These are phyloP conservation scores for Porogramme epimiltina DNA, from an alignment of 1,284 basidiomycete genomes.

Conservation along the genomic window DNA sequence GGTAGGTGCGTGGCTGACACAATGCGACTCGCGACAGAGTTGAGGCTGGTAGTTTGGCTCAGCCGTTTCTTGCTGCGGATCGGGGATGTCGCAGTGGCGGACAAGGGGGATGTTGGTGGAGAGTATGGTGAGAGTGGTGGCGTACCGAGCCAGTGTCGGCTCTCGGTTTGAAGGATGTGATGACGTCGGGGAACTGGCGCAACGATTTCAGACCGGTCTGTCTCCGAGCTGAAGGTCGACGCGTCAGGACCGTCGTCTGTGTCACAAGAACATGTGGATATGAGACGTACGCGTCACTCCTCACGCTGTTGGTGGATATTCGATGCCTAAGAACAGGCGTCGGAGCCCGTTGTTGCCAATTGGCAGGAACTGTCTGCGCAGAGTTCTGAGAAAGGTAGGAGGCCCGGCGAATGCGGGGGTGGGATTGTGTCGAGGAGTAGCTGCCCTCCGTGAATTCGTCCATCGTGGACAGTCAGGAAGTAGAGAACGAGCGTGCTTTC, in stretches of 20 bases:
- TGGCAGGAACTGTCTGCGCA: conserved; percentile 16
- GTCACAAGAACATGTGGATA: too few relatives aligned
- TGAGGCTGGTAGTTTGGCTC: conserved; percentile 35
- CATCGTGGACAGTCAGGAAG: conserved; percentile 14
- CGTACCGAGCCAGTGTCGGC: conserved; percentile 33
- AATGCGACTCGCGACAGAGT: conserved; percentile 33
- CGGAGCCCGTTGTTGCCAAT: conserved; percentile 14
- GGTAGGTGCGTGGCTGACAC: conserved; percentile 21
- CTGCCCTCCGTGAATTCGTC: conserved; percentile 26
- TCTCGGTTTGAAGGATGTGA: conserved; percentile 32
- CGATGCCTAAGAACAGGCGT: conserved; percentile 24
- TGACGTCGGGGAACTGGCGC: conserved; percentile 34
- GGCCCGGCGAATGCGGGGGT: conserved; percentile 13
- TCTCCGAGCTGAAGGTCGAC: conserved; percentile 22
- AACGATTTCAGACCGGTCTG: conserved; percentile 29
- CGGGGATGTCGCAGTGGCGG: conserved; percentile 18
- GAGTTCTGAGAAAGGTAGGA: conserved; percentile 27
- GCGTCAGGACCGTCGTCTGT: not conserved
- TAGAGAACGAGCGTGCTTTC: not conserved
- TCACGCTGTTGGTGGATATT: conserved; percentile 22
- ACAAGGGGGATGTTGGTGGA: conserved; percentile 28
- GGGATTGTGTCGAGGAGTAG: conserved; percentile 12
- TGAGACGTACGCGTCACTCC: conserved; percentile 27
- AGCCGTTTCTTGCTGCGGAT: conserved; percentile 14
- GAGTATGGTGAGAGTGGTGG: conserved; percentile 31